phyloP scores from a whole-genome alignment of 192 early-diverging fungal genomes.

The Backusella tuberculispora region DNA sequence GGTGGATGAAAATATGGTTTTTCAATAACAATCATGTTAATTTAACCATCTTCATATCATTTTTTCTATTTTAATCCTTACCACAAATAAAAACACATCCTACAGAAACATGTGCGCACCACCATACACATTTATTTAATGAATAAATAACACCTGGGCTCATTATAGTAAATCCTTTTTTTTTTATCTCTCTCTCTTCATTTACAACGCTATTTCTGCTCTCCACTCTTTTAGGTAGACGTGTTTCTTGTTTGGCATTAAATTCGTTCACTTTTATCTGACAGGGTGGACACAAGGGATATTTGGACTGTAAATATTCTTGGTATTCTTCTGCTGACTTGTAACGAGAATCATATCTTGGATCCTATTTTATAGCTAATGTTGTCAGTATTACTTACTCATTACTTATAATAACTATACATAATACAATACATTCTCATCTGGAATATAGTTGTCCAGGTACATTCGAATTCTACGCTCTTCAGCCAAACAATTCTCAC shows the following conservation, averaged over 20 bases:
- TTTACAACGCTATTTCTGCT: too few species aligned
- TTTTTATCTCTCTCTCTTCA: background rate
- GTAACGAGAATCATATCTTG: background rate
- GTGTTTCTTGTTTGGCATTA: background rate
- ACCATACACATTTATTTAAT: background rate
- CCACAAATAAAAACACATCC: background rate
- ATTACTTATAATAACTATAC: background rate
- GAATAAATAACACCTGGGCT: background rate
- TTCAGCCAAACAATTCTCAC: background rate
- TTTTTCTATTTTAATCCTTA: background rate
- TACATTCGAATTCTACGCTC: conserved; percentile 3
- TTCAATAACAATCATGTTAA: background rate
- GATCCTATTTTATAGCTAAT: background rate
- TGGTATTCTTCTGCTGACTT: background rate
- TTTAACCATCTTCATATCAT: background rate
- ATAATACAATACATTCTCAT: background rate
- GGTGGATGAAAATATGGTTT: background rate
- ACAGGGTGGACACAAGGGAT: background rate
- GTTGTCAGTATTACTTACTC: background rate
- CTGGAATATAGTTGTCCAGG: background rate
- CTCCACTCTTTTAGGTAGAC: background rate
- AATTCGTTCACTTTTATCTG: background rate
- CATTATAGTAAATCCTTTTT: background rate
- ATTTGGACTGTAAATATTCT: background rate
- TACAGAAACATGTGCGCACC: background rate